These are phyloP conservation scores for Podaxis sp. DNA, from an alignment of 768 basidiomycete species.

Conservation along the genomic window DNA sequence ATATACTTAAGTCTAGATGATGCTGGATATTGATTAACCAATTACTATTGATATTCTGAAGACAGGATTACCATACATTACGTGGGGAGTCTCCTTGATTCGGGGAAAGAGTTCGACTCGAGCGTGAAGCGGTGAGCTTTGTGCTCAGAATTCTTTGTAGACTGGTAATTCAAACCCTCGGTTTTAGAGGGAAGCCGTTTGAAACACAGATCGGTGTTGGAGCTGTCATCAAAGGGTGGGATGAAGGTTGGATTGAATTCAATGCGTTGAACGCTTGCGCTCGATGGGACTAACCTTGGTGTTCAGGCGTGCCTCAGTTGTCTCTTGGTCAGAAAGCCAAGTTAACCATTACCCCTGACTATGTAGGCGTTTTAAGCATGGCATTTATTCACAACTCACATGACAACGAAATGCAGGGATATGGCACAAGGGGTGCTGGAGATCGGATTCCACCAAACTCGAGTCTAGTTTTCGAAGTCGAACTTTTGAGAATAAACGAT, in stretches of 20 bases:
- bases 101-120: slow-evolving; percentile 67
- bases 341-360: slow-evolving; percentile 70
- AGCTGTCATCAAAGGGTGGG: slow-evolving; percentile 89
- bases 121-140: slow-evolving; percentile 59
- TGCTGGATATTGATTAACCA: slow-evolving; percentile 40
- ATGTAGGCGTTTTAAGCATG: slow-evolving; percentile 45
- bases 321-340: slow-evolving; percentile 78
- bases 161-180: slow-evolving; percentile 29
- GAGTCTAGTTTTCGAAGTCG: slow-evolving; percentile 75
- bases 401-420: slow-evolving; percentile 46
- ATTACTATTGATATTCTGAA: slow-evolving; percentile 33
- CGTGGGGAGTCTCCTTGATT: slow-evolving; percentile 65
- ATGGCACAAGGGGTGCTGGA: slow-evolving; percentile 68
- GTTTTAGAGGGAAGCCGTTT: slow-evolving; percentile 57
- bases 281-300: neutral
- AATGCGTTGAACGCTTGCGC: slow-evolving; percentile 21
- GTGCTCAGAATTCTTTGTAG: neutral
- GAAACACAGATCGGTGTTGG: slow-evolving; percentile 73
- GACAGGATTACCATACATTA: slow-evolving; percentile 80
- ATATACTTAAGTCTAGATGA: slow-evolving; percentile 45
- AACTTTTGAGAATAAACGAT: neutral
- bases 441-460: slow-evolving; percentile 72
- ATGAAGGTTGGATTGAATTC: slow-evolving; percentile 58
- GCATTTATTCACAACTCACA: neutral
- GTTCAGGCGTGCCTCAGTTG: slow-evolving; percentile 63